These are phyloP conservation scores for Rhizomucor pusillus DNA, from an alignment of 371 early-diverging fungal genomes.

Conservation along the genomic window DNA sequence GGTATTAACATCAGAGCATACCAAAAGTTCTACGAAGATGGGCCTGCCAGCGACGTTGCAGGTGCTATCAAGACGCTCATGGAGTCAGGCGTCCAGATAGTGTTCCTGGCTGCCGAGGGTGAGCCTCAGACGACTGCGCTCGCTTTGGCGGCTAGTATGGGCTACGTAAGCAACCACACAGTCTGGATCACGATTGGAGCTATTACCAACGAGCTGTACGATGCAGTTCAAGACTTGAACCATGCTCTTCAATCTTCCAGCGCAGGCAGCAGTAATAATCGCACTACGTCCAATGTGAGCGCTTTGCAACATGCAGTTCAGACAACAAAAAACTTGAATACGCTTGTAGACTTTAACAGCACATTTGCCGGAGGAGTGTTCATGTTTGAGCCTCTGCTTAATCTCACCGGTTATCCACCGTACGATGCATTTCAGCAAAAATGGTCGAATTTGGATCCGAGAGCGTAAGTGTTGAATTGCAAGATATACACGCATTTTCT, in stretches of 20 bases:
- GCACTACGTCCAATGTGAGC: slow-evolving; percentile 5
- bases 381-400: slow-evolving; percentile 23
- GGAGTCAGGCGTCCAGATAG: slow-evolving; percentile 42
- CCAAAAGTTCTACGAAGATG: slow-evolving; percentile 47
- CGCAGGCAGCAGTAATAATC: slow-evolving; percentile 6
- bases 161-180: slow-evolving; percentile 36
- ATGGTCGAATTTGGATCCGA: slow-evolving; percentile 44
- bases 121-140: slow-evolving; percentile 36
- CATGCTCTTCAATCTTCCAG: slow-evolving; percentile 8
- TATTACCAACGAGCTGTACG: slow-evolving; percentile 12
- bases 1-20: slow-evolving; percentile 43
- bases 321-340: slow-evolving; percentile 12
- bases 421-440: slow-evolving; percentile 44
- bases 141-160: slow-evolving; percentile 35
- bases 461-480: slow-evolving; percentile 27
- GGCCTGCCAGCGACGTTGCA: slow-evolving; percentile 41
- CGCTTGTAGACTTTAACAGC: slow-evolving; percentile 28
- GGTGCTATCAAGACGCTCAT: slow-evolving; percentile 36
- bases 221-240: slow-evolving; percentile 27
- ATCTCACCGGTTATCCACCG: slow-evolving; percentile 41
- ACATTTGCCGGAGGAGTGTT: slow-evolving; percentile 49
- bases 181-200: slow-evolving; percentile 40
- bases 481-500: not conserved
- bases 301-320: slow-evolving; percentile 30
- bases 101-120: slow-evolving; percentile 50